phyloP scores from a whole-genome alignment of 768 basidiomycete genomes.

The Dentipellis sp. region DNA sequence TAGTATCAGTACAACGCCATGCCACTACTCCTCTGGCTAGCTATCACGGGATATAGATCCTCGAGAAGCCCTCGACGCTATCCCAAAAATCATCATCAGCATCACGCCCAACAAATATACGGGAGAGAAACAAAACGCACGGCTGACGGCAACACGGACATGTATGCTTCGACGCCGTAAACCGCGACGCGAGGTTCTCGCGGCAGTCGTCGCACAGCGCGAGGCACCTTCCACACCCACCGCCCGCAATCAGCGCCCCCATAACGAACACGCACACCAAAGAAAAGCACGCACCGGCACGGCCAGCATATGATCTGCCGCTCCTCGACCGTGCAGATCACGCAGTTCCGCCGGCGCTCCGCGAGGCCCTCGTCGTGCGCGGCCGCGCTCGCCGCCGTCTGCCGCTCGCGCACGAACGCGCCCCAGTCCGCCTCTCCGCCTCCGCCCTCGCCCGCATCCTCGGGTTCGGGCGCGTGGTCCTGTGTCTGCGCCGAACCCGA shows the following conservation, averaged over 20 bases:
- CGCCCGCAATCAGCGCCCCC: not conserved
- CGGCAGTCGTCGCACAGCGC: conserved; percentile 61
- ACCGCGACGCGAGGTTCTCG: conserved; percentile 47
- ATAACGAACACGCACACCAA: not conserved
- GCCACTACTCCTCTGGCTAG: not conserved
- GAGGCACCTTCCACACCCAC: conserved; percentile 26
- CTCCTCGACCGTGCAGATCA: conserved; percentile 61
- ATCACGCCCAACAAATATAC: not conserved
- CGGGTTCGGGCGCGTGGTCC: conserved; percentile 3
- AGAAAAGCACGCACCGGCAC: conserved; percentile 47
- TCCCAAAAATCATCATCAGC: not conserved
- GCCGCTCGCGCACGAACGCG: conserved; percentile 22
- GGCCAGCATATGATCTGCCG: conserved; percentile 79
- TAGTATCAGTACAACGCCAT: not conserved
- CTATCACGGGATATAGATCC: conserved; percentile 46
- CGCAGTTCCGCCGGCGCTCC: conserved; percentile 36
- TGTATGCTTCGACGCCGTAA: conserved; percentile 46
- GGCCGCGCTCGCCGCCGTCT: conserved; percentile 11
- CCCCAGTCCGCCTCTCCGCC: conserved; percentile 18
- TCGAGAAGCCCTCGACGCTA: conserved; percentile 48
- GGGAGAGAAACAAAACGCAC: conserved; percentile 19
- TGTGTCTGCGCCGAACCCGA: conserved; percentile 7
- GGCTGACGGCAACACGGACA: conserved; percentile 56
- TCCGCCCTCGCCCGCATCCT: not conserved
- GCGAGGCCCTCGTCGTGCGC: conserved; percentile 11